Percentiles rank a stretch among this genome's conserved stretches.
phyloP scores from a whole-genome alignment of 192 early-diverging fungal species.

The Lobosporangium transversale region DNA sequence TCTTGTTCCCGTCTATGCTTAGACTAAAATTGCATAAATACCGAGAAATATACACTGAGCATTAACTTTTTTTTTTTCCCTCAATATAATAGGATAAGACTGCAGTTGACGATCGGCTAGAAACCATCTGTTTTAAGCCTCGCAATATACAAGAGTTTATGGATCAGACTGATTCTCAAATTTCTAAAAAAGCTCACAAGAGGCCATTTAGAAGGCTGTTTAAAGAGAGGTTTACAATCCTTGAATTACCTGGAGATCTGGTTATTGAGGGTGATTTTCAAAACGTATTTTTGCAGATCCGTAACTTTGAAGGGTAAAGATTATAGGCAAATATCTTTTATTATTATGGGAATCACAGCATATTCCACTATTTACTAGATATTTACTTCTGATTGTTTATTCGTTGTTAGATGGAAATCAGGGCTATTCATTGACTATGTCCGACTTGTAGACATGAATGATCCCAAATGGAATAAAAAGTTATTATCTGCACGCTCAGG shows the following conservation, averaged over 20 bases:
- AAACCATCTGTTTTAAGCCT: conserved; percentile 24
- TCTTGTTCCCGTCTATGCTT: too few species aligned
- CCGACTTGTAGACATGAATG: conserved; percentile 34
- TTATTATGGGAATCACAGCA: too few species aligned
- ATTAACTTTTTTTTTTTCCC: too few species aligned
- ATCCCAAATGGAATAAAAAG: conserved; percentile 19
- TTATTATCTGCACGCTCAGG: background rate
- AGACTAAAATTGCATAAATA: too few species aligned
- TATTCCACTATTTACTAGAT: too few species aligned
- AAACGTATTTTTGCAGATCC: conserved; percentile 36
- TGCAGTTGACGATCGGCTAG: background rate
- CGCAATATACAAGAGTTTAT: conserved; percentile 32
- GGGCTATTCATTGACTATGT: conserved; percentile 43
- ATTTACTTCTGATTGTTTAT: too few species aligned
- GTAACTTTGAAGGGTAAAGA: conserved; percentile 39
- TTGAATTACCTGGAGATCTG: conserved; percentile 39
- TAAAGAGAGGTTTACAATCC: conserved; percentile 13
- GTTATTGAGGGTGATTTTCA: conserved; percentile 28
- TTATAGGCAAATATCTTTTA: conserved; percentile 4
- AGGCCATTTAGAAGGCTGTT: conserved; percentile 40
- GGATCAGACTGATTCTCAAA: conserved; percentile 20
- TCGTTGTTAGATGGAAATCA: conserved; percentile 41
- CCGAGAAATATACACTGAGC: too few species aligned
- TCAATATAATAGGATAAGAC: background rate
- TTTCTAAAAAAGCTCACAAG: conserved; percentile 14